Percentiles rank a stretch among this genome's conserved stretches.
These are phyloP conservation scores for Camellia sinensis DNA, from an alignment of 148 eudicot genomes.

Conservation along the genomic window DNA sequence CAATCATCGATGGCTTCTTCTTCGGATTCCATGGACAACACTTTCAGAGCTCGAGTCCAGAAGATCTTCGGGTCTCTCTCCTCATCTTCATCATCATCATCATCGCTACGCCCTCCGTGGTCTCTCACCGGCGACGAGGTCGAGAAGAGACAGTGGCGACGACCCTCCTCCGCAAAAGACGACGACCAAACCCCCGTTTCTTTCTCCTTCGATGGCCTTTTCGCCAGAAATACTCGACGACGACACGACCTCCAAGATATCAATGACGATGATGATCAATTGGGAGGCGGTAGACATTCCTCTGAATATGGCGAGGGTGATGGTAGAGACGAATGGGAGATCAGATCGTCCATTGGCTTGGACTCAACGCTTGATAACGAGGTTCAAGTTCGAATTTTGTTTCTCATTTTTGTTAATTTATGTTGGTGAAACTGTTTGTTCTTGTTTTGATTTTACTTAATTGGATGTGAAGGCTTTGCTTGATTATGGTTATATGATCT, in stretches of 20 bases:
- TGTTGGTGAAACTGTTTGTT: neutral
- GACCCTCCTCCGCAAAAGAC: conserved; percentile 2
- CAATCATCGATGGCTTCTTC: neutral
- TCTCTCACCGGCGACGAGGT: conserved; percentile 29
- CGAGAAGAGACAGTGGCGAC: conserved; percentile 24
- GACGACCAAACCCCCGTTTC: conserved; percentile 21
- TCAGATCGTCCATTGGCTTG: conserved; percentile 31
- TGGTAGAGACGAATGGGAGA: conserved; percentile 24
- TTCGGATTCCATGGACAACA: conserved; percentile 3
- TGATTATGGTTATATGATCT: conserved; percentile 1
- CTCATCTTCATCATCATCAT: neutral
- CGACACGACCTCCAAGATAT: conserved; percentile 11
- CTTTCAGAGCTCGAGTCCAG: conserved; percentile 25
- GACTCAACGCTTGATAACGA: conserved; percentile 37
- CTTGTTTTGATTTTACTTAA: neutral
- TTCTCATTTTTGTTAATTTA: neutral
- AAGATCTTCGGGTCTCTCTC: conserved; percentile 28
- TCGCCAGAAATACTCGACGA: neutral
- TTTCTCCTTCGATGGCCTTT: conserved; percentile 7
- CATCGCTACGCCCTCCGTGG: conserved; percentile 20
- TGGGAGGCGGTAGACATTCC: neutral
- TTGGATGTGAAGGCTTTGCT: neutral
- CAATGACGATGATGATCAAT: neutral
- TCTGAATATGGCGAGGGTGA: neutral
- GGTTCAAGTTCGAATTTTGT: conserved; percentile 2